Conservation (phyloP, 2,329 filamentous ascomycete genomes). For the Fusarium globosum region DNA sequence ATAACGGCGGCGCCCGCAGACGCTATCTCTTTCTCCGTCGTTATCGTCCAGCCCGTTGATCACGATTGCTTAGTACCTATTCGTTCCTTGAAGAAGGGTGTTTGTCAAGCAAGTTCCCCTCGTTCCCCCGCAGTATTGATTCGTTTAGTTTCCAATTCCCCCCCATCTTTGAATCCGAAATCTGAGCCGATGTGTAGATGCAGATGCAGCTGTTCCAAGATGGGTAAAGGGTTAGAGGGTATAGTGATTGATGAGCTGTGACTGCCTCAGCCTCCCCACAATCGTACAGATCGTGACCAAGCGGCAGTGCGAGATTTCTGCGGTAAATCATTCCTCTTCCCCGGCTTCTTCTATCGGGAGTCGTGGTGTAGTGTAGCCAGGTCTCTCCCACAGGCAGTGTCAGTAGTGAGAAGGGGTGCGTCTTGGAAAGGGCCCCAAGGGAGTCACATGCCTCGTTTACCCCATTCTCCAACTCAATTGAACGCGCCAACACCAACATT, state of each 20-base stretch:
- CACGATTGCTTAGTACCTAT: neutral
- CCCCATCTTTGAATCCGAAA: constrained; percentile 1
- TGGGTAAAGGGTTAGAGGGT: neutral
- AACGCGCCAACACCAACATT: neutral
- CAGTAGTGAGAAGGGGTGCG: constrained; percentile 24
- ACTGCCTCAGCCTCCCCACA: constrained; percentile 4
- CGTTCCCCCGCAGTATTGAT: constrained; percentile 26
- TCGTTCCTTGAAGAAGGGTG: neutral
- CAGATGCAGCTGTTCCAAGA: neutral
- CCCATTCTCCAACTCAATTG: neutral
- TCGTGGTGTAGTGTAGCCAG: neutral
- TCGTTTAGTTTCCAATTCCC: neutral
- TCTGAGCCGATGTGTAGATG: constrained; percentile 23
- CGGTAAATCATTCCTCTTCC: neutral
- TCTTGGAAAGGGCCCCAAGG: neutral
- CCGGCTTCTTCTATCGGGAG: neutral
- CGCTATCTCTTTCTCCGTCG: neutral
- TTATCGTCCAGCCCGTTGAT: neutral
- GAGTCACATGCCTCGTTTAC: constrained; percentile 35
- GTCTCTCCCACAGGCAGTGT: too few species aligned
- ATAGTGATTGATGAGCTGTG: constrained; percentile 1
- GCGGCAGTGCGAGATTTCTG: neutral
- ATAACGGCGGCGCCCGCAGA: constrained; percentile 21
- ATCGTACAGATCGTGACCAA: constrained; percentile 1
- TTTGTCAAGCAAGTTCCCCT: neutral